Conservation (phyloP, 768 basidiomycete species). For the Hypholoma sublateritium region DNA sequence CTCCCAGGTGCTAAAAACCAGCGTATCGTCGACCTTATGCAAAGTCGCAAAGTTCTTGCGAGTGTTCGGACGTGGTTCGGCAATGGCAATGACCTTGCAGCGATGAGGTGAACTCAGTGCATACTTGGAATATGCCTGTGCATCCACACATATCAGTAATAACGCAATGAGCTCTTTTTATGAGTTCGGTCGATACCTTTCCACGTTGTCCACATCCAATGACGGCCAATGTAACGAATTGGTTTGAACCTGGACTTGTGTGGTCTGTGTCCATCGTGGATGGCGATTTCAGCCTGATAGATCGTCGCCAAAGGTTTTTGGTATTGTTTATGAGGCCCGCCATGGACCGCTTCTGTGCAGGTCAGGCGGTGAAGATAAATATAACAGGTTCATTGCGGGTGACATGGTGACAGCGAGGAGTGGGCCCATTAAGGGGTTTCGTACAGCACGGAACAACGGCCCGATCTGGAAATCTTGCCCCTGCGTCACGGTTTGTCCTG, state of each 20-base stretch:
- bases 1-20: slow-evolving; percentile 71
- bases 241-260: slow-evolving; percentile 8
- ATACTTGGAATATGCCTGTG: slow-evolving; percentile 63
- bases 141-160: background rate
- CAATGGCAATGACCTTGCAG: slow-evolving; percentile 82
- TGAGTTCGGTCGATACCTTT: slow-evolving; percentile 38
- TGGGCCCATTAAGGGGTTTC: background rate
- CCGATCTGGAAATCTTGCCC: slow-evolving; percentile 3
- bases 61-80: slow-evolving; percentile 76
- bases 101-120: slow-evolving; percentile 55
- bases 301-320: slow-evolving; percentile 36
- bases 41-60: slow-evolving; percentile 53
- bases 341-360: slow-evolving; percentile 13
- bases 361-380: slow-evolving; percentile 1
- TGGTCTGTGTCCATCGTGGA: slow-evolving; percentile 7
- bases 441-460: background rate
- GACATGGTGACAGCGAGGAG: background rate
- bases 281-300: slow-evolving; percentile 24
- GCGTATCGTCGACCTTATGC: slow-evolving; percentile 63
- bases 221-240: slow-evolving; percentile 69
- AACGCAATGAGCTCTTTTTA: too few relatives aligned
- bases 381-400: background rate
- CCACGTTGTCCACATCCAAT: slow-evolving; percentile 87
- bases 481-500: too few relatives aligned
- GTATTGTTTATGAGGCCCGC: slow-evolving; percentile 29